These are phyloP conservation scores for Malassezia psittaci DNA, from an alignment of 1,284 basidiomycete genomes.

Conservation along the genomic window DNA sequence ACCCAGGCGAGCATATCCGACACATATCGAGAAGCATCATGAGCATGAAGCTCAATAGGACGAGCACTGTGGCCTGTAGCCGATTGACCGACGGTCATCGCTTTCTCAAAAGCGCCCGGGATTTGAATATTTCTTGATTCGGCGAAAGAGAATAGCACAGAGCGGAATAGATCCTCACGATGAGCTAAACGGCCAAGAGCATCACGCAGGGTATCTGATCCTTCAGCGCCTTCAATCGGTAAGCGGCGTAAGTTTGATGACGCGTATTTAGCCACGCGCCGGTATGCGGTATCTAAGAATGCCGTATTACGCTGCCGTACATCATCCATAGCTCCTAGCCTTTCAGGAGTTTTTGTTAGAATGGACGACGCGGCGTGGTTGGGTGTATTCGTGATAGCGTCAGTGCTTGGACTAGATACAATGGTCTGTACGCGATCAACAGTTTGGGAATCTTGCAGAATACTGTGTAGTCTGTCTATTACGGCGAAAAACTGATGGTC, in stretches of 20 bases:
- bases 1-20: conserved; percentile 99
- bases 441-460: conserved; percentile 51
- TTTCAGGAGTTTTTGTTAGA: too few species aligned
- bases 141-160: conserved; percentile 59
- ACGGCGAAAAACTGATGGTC: conserved; percentile 65
- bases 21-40: conserved; percentile 88
- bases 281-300: conserved; percentile 76
- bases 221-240: conserved; percentile 56
- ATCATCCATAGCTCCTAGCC: neutral
- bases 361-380: too few species aligned
- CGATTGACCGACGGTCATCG: conserved; percentile 71
- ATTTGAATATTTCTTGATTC: conserved; percentile 71
- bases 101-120: conserved; percentile 68
- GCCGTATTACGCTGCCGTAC: conserved; percentile 54
- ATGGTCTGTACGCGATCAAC: too few species aligned
- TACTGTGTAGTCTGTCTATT: conserved; percentile 74
- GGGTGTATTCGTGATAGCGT: too few species aligned
- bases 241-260: conserved; percentile 69
- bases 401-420: too few species aligned
- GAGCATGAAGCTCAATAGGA: conserved; percentile 91
- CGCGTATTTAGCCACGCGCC: conserved; percentile 77
- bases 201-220: conserved; percentile 61
- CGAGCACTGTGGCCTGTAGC: conserved; percentile 69
- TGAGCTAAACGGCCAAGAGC: conserved; percentile 64
- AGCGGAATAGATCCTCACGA: conserved; percentile 50